Conservation (phyloP, 305 asterid species). For the Fraxinus latifolia region DNA sequence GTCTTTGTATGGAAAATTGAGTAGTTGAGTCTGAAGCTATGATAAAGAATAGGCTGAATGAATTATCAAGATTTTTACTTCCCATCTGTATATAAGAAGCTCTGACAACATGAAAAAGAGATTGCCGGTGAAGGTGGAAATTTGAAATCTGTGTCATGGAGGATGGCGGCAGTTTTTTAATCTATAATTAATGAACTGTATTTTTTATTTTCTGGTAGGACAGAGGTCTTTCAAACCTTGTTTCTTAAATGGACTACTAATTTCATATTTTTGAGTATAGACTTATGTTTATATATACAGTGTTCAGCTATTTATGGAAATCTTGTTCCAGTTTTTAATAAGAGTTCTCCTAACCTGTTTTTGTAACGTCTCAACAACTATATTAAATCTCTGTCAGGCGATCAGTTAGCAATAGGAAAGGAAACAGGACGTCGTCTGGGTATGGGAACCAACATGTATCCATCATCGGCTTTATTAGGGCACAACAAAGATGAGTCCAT, state of each 20-base stretch:
- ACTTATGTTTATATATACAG: neutral
- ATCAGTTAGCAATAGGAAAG: slow-evolving; percentile 76
- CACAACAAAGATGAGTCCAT: slow-evolving; percentile 62
- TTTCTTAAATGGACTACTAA: neutral
- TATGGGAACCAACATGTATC: slow-evolving; percentile 87
- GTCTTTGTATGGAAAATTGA: neutral
- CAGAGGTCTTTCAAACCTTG: neutral
- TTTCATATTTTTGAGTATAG: neutral
- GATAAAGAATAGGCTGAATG: slow-evolving; percentile 7
- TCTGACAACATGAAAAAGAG: neutral
- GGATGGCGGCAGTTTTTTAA: neutral
- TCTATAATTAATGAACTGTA: neutral
- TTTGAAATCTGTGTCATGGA: neutral
- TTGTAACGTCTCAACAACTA: slow-evolving; percentile 3
- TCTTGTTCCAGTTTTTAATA: neutral
- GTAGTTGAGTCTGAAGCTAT: neutral
- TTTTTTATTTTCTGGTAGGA: neutral
- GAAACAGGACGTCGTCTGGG: slow-evolving; percentile 83
- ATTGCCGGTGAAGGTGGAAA: neutral
- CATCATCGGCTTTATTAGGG: slow-evolving; percentile 63
- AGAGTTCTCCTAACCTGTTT: neutral
- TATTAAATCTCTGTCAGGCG: slow-evolving; percentile 42
- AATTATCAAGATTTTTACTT: neutral
- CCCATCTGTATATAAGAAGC: neutral
- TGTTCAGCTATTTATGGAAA: neutral